Evolutionary conservation across 768 basidiomycete species (phyloP).

Genomic region (Cytidiella melzeri): DNA sequence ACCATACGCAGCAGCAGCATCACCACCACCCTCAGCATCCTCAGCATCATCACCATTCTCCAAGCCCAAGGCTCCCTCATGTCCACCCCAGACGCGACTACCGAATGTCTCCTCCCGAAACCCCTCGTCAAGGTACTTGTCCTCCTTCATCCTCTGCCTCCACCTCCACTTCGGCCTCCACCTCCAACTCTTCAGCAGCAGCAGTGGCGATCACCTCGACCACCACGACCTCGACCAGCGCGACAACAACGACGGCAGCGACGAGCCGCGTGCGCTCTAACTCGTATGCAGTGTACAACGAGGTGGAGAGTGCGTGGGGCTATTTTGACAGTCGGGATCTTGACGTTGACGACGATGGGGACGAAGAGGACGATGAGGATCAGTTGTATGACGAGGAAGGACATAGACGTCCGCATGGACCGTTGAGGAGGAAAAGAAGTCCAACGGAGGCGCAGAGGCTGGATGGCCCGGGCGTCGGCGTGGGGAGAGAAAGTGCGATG

Average conservation of each 20-base stretch:
- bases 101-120: neutral
- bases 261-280: neutral
- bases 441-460: no score
- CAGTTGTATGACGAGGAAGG: constrained; percentile 15
- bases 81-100: constrained; percentile 2
- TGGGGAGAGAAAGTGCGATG: no score
- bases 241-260: neutral
- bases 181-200: constrained; percentile 6
- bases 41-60: neutral
- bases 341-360: constrained; percentile 25
- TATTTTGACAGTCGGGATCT: constrained; percentile 43
- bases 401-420: no score
- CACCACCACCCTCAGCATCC: no score
- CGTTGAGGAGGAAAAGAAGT: no score
- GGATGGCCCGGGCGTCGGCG: no score
- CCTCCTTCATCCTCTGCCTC: constrained; percentile 1
- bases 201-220: neutral
- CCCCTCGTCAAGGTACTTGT: constrained; percentile 4
- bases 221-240: neutral
- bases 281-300: constrained; percentile 19
- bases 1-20: no score
- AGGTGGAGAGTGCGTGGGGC: constrained; percentile 44
- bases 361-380: constrained; percentile 17
- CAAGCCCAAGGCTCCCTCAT: constrained; percentile 5
- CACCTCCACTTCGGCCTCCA: constrained; percentile 1